Evolutionary conservation across 2,329 filamentous ascomycete genomes (phyloP).

Genomic region (Ophiocordyceps polyrhachis-furcata): DNA sequence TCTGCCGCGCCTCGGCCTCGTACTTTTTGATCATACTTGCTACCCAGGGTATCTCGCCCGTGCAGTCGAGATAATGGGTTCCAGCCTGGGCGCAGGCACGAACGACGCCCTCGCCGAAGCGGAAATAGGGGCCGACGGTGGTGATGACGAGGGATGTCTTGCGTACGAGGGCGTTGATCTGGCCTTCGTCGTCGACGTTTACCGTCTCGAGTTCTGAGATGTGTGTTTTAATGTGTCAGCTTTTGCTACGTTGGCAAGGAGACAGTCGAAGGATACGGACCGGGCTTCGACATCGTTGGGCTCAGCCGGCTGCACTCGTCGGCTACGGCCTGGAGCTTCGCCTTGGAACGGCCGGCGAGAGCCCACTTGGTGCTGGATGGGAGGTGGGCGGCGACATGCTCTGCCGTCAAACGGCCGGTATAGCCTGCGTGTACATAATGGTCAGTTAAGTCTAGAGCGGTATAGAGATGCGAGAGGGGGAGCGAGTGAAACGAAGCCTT

Average conservation of each 20-base stretch:
- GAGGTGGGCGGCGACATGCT: constrained; percentile 52
- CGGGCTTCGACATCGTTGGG: constrained; percentile 50
- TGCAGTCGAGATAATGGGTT: constrained; percentile 46
- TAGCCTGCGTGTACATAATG: constrained; percentile 39
- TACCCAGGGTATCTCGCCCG: constrained; percentile 40
- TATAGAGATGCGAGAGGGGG: not conserved
- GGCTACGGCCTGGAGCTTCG: constrained; percentile 53
- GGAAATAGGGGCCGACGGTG: constrained; percentile 39
- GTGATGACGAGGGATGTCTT: constrained; percentile 39
- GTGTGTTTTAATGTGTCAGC: not conserved
- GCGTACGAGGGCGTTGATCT: constrained; percentile 29
- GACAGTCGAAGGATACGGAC: constrained; percentile 24
- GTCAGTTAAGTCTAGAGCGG: not conserved
- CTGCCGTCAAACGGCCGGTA: constrained; percentile 58
- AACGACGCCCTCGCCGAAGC: constrained; percentile 38
- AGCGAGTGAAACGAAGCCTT: constrained; percentile 2
- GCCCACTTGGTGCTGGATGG: constrained; percentile 76
- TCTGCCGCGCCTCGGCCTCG: constrained; percentile 29
- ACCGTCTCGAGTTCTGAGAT: constrained; percentile 31
- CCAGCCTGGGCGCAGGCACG: constrained; percentile 42
- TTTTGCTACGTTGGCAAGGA: not conserved
- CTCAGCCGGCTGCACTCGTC: constrained; percentile 47
- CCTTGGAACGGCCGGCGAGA: constrained; percentile 61
- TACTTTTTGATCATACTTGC: constrained; percentile 42
- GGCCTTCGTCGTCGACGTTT: constrained; percentile 23